Percentiles rank a stretch among this genome's conserved stretches.
phyloP scores from a whole-genome alignment of 306 rosid genomes.

The Quillaja saponaria region DNA sequence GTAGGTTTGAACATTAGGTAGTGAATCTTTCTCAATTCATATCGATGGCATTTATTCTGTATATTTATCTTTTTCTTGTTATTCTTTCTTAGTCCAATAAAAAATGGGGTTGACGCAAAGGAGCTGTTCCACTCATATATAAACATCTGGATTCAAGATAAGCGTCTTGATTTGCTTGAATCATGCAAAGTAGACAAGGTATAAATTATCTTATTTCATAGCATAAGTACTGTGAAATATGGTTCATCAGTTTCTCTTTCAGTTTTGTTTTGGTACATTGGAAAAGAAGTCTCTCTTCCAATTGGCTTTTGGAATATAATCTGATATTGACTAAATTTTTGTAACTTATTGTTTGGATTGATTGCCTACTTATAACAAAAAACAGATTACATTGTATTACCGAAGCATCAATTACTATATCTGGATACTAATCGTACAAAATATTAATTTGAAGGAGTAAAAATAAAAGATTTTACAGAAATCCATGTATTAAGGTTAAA shows the following conservation, averaged over 20 bases:
- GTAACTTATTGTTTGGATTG: not conserved
- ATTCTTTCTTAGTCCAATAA: slow-evolving; percentile 26
- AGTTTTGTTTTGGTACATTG: not conserved
- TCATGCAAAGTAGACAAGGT: slow-evolving; percentile 43
- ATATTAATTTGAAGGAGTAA: not conserved
- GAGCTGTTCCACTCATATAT: slow-evolving; percentile 36
- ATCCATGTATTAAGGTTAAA: not conserved
- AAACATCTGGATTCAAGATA: slow-evolving; percentile 36
- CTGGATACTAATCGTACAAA: not conserved
- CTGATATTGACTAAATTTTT: slow-evolving; percentile 6
- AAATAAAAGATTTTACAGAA: not conserved
- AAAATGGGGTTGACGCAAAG: slow-evolving; percentile 41
- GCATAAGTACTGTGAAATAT: not conserved
- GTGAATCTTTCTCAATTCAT: not conserved
- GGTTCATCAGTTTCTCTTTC: too few species aligned
- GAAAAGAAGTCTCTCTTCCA: not conserved
- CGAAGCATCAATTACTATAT: not conserved
- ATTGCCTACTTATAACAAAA: not conserved
- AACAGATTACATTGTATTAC: not conserved
- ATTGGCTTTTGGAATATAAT: not conserved
- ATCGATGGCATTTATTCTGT: too few species aligned
- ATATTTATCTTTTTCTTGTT: not conserved
- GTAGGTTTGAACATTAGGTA: slow-evolving; percentile 37
- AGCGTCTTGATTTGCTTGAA: slow-evolving; percentile 31
- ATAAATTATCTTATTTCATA: not conserved